A percentile compares a stretch with the other conserved stretches of the same genome.
Conservation (phyloP, 371 early-diverging fungal species). For the Fennellomyces sp. region DNA sequence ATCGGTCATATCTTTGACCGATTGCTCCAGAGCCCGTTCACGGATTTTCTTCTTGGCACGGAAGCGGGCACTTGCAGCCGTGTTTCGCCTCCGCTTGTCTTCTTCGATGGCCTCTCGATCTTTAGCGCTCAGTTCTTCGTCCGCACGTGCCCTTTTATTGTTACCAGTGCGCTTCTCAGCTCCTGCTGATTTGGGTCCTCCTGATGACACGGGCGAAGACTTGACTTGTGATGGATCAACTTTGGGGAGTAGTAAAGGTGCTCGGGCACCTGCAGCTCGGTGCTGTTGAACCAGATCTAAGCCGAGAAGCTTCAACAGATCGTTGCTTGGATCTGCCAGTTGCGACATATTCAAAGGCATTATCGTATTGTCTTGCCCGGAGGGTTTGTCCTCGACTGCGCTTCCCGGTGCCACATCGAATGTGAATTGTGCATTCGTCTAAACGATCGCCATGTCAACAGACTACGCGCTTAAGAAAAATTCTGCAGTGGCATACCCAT, state of each 20-base stretch:
- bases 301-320: not conserved
- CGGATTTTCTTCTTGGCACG: conserved; percentile 84
- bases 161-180: not conserved
- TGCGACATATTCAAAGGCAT: not conserved
- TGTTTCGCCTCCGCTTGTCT: conserved; percentile 89
- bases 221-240: not conserved
- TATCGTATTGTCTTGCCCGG: not conserved
- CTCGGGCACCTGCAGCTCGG: not conserved
- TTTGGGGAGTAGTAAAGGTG: not conserved
- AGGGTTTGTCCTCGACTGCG: conserved; percentile 5
- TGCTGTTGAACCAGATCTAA: conserved; percentile 2
- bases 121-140: not conserved
- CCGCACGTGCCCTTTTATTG: not conserved
- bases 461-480: too few species aligned
- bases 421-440: conserved; percentile 59
- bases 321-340: not conserved
- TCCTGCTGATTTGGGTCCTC: not conserved
- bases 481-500: not conserved
- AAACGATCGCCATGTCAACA: not conserved
- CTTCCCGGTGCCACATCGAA: conserved; percentile 15
- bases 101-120: conserved; percentile 6
- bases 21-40: conserved; percentile 78
- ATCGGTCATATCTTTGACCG: conserved; percentile 75
- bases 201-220: not conserved
- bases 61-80: conserved; percentile 90